Evolutionary conservation across 2,329 filamentous ascomycete genomes (phyloP).

Genomic region (Clarireedia paspali): DNA sequence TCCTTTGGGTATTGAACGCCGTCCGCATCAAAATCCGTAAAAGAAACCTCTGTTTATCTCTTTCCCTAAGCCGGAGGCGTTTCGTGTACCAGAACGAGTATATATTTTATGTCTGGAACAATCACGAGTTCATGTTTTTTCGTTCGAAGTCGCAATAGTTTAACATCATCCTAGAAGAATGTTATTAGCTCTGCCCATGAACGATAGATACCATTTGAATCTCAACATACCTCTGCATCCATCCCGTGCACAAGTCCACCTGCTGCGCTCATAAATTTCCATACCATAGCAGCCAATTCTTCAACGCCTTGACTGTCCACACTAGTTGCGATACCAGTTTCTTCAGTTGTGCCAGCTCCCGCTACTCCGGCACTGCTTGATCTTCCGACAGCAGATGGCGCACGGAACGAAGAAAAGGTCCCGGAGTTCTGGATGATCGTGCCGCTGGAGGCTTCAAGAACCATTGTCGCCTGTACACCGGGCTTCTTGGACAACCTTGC

Average conservation of each 20-base stretch:
- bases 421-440: conserved; percentile 70
- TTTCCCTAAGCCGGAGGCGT: conserved; percentile 55
- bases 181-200: conserved; percentile 8
- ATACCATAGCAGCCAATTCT: conserved; percentile 69
- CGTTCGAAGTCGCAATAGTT: conserved; percentile 68
- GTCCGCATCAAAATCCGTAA: neutral
- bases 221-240: conserved; percentile 53
- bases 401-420: conserved; percentile 39
- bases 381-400: conserved; percentile 14
- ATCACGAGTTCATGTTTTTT: conserved; percentile 81
- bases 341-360: conserved; percentile 1
- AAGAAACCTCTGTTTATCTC: neutral
- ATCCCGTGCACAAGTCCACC: conserved; percentile 64
- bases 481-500: conserved; percentile 60
- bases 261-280: conserved; percentile 64
- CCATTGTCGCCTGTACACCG: conserved; percentile 70
- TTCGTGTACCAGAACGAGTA: conserved; percentile 74
- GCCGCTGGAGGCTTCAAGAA: conserved; percentile 64
- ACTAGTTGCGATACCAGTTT: neutral
- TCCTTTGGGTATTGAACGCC: conserved; percentile 10
- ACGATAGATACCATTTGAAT: neutral
- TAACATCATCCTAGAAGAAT: conserved; percentile 58
- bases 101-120: conserved; percentile 71
- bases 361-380: neutral
- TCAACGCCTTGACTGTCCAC: conserved; percentile 37